These are phyloP conservation scores for Fusarium xylarioides DNA, from an alignment of 2,329 filamentous ascomycete species.

Conservation along the genomic window DNA sequence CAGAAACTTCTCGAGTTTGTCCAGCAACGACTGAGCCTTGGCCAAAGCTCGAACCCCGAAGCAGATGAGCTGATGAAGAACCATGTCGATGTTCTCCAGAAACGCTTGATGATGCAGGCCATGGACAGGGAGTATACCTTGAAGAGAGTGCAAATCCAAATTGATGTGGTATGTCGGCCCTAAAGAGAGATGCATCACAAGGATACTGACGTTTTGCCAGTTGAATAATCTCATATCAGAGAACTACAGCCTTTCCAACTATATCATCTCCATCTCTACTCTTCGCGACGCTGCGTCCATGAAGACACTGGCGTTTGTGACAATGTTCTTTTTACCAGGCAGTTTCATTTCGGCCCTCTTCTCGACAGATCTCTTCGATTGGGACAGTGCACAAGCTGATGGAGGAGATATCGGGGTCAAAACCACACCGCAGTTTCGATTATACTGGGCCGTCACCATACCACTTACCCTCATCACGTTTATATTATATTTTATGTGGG, in stretches of 20 bases:
- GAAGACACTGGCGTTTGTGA: slow-evolving; percentile 55
- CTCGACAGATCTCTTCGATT: slow-evolving; percentile 49
- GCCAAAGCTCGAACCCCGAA: background rate
- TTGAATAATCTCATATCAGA: slow-evolving; percentile 52
- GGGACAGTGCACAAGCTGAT: slow-evolving; percentile 41
- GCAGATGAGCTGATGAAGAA: slow-evolving; percentile 38
- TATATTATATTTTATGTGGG: slow-evolving; percentile 47
- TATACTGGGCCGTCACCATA: slow-evolving; percentile 55
- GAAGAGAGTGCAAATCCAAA: slow-evolving; percentile 52
- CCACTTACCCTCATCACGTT: slow-evolving; percentile 51
- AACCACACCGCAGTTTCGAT: slow-evolving; percentile 48
- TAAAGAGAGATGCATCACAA: too few species aligned
- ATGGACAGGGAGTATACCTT: slow-evolving; percentile 49
- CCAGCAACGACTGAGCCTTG: background rate
- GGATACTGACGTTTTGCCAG: slow-evolving; percentile 31
- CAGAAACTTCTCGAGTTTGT: slow-evolving; percentile 49
- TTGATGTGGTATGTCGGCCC: slow-evolving; percentile 46
- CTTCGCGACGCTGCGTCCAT: slow-evolving; percentile 54
- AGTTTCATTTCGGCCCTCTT: slow-evolving; percentile 56
- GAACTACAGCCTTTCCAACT: slow-evolving; percentile 49
- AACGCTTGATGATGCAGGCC: slow-evolving; percentile 48
- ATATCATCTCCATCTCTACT: slow-evolving; percentile 49
- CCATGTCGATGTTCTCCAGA: slow-evolving; percentile 44
- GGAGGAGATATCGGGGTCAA: slow-evolving; percentile 43
- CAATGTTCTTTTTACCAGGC: slow-evolving; percentile 55